Conservation (phyloP, 352 stramenopile species). For the Plasmopara viticola region DNA sequence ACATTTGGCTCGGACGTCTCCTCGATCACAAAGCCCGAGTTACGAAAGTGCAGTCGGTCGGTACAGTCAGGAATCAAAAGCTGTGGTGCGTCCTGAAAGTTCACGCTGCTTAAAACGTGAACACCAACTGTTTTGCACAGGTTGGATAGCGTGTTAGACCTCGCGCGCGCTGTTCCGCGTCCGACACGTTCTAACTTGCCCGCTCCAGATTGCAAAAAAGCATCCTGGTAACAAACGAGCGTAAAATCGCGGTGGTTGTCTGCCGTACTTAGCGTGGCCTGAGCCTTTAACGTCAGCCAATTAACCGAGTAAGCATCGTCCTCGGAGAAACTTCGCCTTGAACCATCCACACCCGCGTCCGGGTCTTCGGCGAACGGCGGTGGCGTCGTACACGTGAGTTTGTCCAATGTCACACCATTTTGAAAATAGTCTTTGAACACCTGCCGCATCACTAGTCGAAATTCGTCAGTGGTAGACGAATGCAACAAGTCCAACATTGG, state of each 20-base stretch:
- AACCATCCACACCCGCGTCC: conserved; percentile 20
- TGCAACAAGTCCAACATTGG: conserved; percentile 42
- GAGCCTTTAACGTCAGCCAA: conserved; percentile 50
- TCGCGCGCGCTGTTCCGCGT: conserved; percentile 18
- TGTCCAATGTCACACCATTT: conserved; percentile 48
- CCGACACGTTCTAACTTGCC: conserved; percentile 26
- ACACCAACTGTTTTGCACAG: conserved; percentile 30
- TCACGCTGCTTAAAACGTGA: conserved; percentile 33
- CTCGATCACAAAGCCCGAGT: conserved; percentile 60
- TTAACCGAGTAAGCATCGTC: conserved; percentile 67
- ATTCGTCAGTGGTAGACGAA: conserved; percentile 37
- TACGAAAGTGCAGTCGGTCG: conserved; percentile 31
- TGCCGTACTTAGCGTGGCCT: conserved; percentile 25
- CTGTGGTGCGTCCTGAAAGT: conserved; percentile 34
- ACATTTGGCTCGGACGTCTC: conserved; percentile 31
- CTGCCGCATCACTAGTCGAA: conserved; percentile 48
- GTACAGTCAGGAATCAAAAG: conserved; percentile 27
- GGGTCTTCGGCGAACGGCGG: conserved; percentile 36
- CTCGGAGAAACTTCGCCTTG: conserved; percentile 35
- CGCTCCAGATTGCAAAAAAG: conserved; percentile 37
- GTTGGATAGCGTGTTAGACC: conserved; percentile 16
- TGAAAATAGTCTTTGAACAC: conserved; percentile 53
- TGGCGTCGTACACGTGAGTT: conserved; percentile 52
- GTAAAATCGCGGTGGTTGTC: conserved; percentile 59
- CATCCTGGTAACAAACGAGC: conserved; percentile 66